phyloP scores from a whole-genome alignment of 768 basidiomycete genomes.

The Pleurotus platypus region DNA sequence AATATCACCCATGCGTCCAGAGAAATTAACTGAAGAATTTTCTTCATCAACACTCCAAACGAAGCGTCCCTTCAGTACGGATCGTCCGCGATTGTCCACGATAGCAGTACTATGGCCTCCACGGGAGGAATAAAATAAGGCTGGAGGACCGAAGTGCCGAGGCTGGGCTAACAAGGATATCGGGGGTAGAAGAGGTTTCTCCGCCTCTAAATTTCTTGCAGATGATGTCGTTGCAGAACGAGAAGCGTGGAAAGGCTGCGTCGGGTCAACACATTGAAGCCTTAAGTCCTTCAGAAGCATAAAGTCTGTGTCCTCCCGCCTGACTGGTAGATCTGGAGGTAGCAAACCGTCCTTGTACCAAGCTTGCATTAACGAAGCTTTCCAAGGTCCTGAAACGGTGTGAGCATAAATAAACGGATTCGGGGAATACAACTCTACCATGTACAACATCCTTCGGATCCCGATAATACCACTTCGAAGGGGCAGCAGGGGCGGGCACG shows the following conservation, averaged over 20 bases:
- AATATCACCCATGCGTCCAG: slow-evolving; percentile 71
- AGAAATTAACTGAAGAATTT: slow-evolving; percentile 33
- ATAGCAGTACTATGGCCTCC: slow-evolving; percentile 87
- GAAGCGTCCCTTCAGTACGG: slow-evolving; percentile 78
- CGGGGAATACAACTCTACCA: slow-evolving; percentile 41
- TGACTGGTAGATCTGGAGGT: slow-evolving; percentile 78
- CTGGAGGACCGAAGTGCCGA: slow-evolving; percentile 81
- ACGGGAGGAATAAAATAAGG: slow-evolving; percentile 84
- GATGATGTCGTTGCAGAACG: slow-evolving; percentile 30
- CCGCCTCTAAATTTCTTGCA: slow-evolving; percentile 18
- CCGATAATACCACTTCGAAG: slow-evolving; percentile 78
- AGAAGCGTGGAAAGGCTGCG: slow-evolving; percentile 65
- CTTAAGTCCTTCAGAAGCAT: slow-evolving; percentile 70
- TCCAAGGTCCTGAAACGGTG: slow-evolving; percentile 69
- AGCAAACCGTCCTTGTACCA: slow-evolving; percentile 86
- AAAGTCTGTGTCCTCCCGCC: slow-evolving; percentile 67
- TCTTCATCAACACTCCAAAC: slow-evolving; percentile 72
- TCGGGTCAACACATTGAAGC: slow-evolving; percentile 77
- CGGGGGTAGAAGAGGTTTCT: slow-evolving; percentile 63
- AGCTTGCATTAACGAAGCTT: slow-evolving; percentile 80
- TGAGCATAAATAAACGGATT: neutral
- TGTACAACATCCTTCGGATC: slow-evolving; percentile 81
- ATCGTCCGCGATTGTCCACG: slow-evolving; percentile 81
- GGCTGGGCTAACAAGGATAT: slow-evolving; percentile 79
- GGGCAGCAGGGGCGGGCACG: slow-evolving; percentile 61